phyloP scores from a whole-genome alignment of 2,329 filamentous ascomycete species.

The Onygena corvina region DNA sequence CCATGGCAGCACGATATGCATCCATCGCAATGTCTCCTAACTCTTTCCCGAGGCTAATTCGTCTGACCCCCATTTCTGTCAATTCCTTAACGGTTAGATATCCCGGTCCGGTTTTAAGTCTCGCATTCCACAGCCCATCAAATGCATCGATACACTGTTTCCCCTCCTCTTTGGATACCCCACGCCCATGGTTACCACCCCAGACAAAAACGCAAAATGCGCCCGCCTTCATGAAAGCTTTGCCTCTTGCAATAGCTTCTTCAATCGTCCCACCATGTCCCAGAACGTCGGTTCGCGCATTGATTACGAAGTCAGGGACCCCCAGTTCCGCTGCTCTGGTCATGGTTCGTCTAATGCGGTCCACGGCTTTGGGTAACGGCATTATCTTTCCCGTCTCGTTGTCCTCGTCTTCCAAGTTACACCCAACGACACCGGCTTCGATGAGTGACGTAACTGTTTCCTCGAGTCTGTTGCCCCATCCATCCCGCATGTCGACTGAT shows the following conservation, averaged over 20 bases:
- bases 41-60: slow-evolving; percentile 12
- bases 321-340: slow-evolving; percentile 34
- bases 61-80: slow-evolving; percentile 11
- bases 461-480: slow-evolving; percentile 38
- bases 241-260: slow-evolving; percentile 41
- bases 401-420: slow-evolving; percentile 45
- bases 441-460: slow-evolving; percentile 34
- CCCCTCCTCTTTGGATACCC: slow-evolving; percentile 36
- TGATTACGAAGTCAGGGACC: slow-evolving; percentile 42
- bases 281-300: slow-evolving; percentile 44
- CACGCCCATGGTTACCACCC: slow-evolving; percentile 33
- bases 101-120: slow-evolving; percentile 11
- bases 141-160: slow-evolving; percentile 36
- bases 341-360: slow-evolving; percentile 34
- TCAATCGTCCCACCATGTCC: slow-evolving; percentile 26
- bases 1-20: slow-evolving; percentile 9
- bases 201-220: slow-evolving; percentile 47
- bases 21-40: slow-evolving; percentile 13
- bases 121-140: slow-evolving; percentile 29
- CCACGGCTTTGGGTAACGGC: slow-evolving; percentile 33
- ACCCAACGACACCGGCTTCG: slow-evolving; percentile 39
- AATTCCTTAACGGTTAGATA: slow-evolving; percentile 12
- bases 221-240: slow-evolving; percentile 42
- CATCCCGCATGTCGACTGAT: slow-evolving; percentile 46
- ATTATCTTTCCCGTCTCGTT: slow-evolving; percentile 25